Evolutionary conservation across 208 protist genomes (phyloP), one percentile per base, ranked within the genome.

Genomic region (Acanthamoeba lenticulata): DNA sequence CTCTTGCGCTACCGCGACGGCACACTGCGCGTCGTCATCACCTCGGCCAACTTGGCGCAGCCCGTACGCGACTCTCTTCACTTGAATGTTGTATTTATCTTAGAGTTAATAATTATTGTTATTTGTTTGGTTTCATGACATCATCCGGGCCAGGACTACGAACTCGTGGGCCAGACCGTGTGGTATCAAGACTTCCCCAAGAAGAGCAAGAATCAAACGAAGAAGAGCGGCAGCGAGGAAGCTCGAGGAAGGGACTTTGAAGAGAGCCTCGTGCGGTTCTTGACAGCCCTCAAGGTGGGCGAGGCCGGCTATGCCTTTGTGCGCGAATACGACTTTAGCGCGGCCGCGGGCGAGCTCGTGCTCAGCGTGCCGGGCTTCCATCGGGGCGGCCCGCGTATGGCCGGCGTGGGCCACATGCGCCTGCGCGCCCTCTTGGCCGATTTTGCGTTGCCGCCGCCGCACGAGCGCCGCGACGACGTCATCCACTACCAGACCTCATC

Each of bases 181-280:
- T 95, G 94, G 94, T 94, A 49, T 86, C 94, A 95, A 55, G 94
- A 95, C 90, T 95, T 94, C 65, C 36, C 9, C 13, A 52, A 81
- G 67, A n/a, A 93, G 74, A 3, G 2, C 13, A 52, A 81, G 67
- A n/a, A 93, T 42, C 27, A 62, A 27, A 17, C 11, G 55, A 21
- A 17, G 57, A 15, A 19, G 15, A 19, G 57, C 47, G 32, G 49
- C 34, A 32, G 49, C 11, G 19, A 29, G 38, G 11, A 44, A 85
- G 32, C 32, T 40, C 36, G 19, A 29, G 38, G 11, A 44, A 85
- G 32, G 15, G 11, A 21, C 7, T 95, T 95, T 90, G 36, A 81
- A 72, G 55, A 57, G 11, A 47, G 29, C 27, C 77, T 94, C 36
- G 94, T 74, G 17, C 5, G 27, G 9, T 94, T 91, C 81, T 29